A percentile compares a stretch with the other conserved stretches of the same genome.
phyloP scores from a whole-genome alignment of 2,329 filamentous ascomycete species.

The Trichoderma sp. region DNA sequence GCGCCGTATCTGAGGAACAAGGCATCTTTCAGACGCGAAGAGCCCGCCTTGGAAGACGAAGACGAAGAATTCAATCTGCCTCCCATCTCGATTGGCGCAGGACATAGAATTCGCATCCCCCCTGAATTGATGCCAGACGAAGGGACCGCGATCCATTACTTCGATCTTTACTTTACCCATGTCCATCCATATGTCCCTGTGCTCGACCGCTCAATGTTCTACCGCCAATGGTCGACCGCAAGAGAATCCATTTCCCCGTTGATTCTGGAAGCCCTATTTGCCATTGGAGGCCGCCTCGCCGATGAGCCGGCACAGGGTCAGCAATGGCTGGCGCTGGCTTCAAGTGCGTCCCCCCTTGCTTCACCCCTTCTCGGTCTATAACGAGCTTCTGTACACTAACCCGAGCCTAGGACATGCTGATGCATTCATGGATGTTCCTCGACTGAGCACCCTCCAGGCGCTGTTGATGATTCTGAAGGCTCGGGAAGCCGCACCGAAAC shows the following conservation, averaged over 20 bases:
- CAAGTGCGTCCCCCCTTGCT: slow-evolving; percentile 57
- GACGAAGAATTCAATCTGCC: slow-evolving; percentile 78
- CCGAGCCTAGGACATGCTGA: slow-evolving; percentile 73
- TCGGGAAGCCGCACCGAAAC: slow-evolving; percentile 85
- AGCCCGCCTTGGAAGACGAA: slow-evolving; percentile 67
- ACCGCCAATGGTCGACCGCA: slow-evolving; percentile 85
- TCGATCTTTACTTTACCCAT: slow-evolving; percentile 86
- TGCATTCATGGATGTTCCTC: slow-evolving; percentile 88
- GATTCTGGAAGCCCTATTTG: slow-evolving; percentile 86
- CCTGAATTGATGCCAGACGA: slow-evolving; percentile 92
- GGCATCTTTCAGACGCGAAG: slow-evolving; percentile 52
- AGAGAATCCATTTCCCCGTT: slow-evolving; percentile 85
- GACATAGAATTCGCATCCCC: slow-evolving; percentile 82
- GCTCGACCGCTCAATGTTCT: slow-evolving; percentile 78
- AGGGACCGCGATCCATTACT: slow-evolving; percentile 77
- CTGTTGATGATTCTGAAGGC: slow-evolving; percentile 87
- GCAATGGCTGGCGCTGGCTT: slow-evolving; percentile 89
- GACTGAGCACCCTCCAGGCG: slow-evolving; percentile 89
- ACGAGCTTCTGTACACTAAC: not conserved
- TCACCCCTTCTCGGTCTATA: not conserved
- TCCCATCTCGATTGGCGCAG: slow-evolving; percentile 66
- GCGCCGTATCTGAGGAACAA: slow-evolving; percentile 82
- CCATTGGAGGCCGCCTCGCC: slow-evolving; percentile 80
- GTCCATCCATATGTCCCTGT: slow-evolving; percentile 94
- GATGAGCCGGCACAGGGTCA: slow-evolving; percentile 83